phyloP scores from a whole-genome alignment of 2,329 filamentous ascomycete genomes.

The Fusarium protoensiforme region DNA sequence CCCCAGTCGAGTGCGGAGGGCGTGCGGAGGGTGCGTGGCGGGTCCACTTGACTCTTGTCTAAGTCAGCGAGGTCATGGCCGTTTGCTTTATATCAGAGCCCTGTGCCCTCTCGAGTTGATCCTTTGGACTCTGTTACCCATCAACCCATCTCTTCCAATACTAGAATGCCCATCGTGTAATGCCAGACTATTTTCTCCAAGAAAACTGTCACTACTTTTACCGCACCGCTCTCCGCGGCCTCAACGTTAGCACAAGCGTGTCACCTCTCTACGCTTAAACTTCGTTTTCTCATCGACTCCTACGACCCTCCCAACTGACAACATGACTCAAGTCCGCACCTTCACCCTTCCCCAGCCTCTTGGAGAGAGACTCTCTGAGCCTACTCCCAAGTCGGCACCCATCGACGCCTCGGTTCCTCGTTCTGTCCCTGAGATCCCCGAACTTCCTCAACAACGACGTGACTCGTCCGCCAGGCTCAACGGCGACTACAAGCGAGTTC shows the following conservation, averaged over 20 bases:
- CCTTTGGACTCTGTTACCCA: conserved; percentile 9
- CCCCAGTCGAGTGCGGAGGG: conserved; percentile 29
- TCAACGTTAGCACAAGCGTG: conserved; percentile 83
- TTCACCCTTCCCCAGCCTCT: conserved; percentile 76
- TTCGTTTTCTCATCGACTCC: conserved; percentile 8
- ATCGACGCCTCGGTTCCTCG: conserved; percentile 53
- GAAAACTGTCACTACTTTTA: conserved; percentile 96
- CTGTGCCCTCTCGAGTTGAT: conserved; percentile 32
- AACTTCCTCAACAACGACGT: conserved; percentile 36
- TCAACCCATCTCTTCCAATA: conserved; percentile 16
- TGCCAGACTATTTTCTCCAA: conserved; percentile 85
- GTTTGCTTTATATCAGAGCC: conserved; percentile 42
- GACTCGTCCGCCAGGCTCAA: conserved; percentile 39
- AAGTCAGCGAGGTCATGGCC: conserved; percentile 43
- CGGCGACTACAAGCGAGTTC: conserved; percentile 54
- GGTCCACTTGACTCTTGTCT: conserved; percentile 45
- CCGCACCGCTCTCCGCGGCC: conserved; percentile 86
- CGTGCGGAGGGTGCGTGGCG: conserved; percentile 38
- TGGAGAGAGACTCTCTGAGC: conserved; percentile 72
- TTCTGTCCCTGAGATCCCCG: conserved; percentile 51
- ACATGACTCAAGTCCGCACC: conserved; percentile 51
- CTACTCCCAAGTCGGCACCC: conserved; percentile 24
- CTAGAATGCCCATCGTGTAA: conserved; percentile 59
- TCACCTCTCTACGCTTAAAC: conserved; percentile 78
- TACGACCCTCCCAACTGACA: conserved; percentile 40